Percentiles rank a stretch among this genome's conserved stretches.
phyloP scores from a whole-genome alignment of 208 protist species.

The Porcisia hertigi region DNA sequence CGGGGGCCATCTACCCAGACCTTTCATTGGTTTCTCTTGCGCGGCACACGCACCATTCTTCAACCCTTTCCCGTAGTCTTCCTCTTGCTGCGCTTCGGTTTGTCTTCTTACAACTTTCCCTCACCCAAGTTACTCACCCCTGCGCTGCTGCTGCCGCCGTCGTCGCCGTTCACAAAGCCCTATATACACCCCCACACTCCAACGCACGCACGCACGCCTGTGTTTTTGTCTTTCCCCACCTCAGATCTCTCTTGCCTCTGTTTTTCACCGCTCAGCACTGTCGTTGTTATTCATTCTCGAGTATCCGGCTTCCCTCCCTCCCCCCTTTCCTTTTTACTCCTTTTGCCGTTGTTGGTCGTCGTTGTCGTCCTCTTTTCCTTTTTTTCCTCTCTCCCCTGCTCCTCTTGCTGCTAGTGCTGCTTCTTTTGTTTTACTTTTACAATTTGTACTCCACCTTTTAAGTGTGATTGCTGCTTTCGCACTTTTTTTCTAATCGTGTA shows the following conservation, averaged over 20 bases:
- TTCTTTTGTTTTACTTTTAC: not conserved
- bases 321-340: not conserved
- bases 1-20: not conserved
- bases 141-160: not conserved
- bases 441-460: not conserved
- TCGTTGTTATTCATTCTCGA: not conserved
- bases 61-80: not conserved
- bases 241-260: not conserved
- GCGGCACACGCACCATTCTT: not conserved
- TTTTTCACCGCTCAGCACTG: not conserved
- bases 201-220: not conserved
- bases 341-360: not conserved
- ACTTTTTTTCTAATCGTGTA: not conserved
- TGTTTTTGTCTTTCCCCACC: not conserved
- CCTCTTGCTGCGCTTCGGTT: not conserved
- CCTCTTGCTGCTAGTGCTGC: not conserved
- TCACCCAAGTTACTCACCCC: not conserved
- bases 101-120: not conserved
- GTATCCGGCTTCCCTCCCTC: not conserved
- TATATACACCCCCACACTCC: too few relatives aligned
- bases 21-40: too few relatives aligned
- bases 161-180: not conserved
- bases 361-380: not conserved
- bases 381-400: not conserved
- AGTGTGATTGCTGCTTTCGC: not conserved